Evolutionary conservation across 805 yeast species (phyloP).

Genomic region (Ogataea zsoltii): DNA sequence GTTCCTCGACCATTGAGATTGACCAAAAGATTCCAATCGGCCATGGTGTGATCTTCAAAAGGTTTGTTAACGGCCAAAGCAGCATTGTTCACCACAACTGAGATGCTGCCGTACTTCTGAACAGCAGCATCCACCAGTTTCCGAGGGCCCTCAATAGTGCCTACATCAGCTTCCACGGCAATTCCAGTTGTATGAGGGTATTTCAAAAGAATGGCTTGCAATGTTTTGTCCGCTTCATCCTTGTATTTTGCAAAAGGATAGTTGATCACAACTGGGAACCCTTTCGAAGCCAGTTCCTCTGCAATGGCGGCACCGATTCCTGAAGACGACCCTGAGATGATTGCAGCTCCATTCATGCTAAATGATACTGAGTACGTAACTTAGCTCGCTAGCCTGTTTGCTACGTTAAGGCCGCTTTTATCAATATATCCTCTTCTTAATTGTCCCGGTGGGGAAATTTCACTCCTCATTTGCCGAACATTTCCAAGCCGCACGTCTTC

Average conservation of each 20-base stretch:
- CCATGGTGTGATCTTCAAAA: slow-evolving; percentile 8
- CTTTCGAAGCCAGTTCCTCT: slow-evolving; percentile 40
- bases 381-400: too few species aligned
- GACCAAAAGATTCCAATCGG: slow-evolving; percentile 9
- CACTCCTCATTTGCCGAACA: background rate
- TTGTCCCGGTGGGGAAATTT: slow-evolving; percentile 1
- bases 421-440: background rate
- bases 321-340: slow-evolving; percentile 57
- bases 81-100: slow-evolving; percentile 10
- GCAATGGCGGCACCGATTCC: slow-evolving; percentile 57
- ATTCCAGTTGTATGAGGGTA: slow-evolving; percentile 6
- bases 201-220: background rate
- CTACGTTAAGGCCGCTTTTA: too few species aligned
- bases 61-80: slow-evolving; percentile 11
- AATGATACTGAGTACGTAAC: too few species aligned
- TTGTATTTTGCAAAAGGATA: slow-evolving; percentile 7
- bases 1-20: slow-evolving; percentile 11
- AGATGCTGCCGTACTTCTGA: slow-evolving; percentile 3
- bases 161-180: slow-evolving; percentile 11
- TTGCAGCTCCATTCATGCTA: slow-evolving; percentile 37
- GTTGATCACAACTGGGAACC: slow-evolving; percentile 25
- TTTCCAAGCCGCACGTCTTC: slow-evolving; percentile 3
- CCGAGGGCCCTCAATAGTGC: slow-evolving; percentile 9
- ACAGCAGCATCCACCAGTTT: slow-evolving; percentile 10
- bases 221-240: slow-evolving; percentile 5